A percentile compares a stretch with the other conserved stretches of the same genome.
phyloP scores from a whole-genome alignment of 441 rosid genomes.

The Populus trichocarpa region DNA sequence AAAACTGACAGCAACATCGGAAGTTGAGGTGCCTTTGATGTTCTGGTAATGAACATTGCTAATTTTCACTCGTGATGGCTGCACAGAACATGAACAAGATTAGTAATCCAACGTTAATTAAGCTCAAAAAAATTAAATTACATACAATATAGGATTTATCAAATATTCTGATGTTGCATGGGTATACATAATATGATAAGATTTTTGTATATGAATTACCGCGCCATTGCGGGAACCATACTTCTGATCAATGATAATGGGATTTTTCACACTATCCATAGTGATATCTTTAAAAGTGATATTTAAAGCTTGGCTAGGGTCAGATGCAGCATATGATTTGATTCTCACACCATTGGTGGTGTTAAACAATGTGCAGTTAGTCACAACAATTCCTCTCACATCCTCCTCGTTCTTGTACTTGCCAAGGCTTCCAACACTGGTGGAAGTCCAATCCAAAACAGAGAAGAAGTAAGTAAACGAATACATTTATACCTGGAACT shows the following conservation, averaged over 20 bases:
- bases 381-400: slow-evolving; percentile 57
- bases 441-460: background rate
- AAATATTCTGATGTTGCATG: background rate
- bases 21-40: slow-evolving; percentile 52
- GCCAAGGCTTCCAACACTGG: slow-evolving; percentile 86
- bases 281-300: slow-evolving; percentile 56
- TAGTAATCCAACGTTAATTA: too few relatives aligned
- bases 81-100: background rate
- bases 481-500: background rate
- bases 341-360: slow-evolving; percentile 62
- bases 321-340: slow-evolving; percentile 74
- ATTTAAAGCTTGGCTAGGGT: slow-evolving; percentile 41
- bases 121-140: background rate
- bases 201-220: background rate
- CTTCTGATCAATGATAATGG: slow-evolving; percentile 64
- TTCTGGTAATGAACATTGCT: slow-evolving; percentile 49
- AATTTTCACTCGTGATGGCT: slow-evolving; percentile 52
- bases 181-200: background rate
- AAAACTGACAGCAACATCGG: slow-evolving; percentile 31
- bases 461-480: background rate
- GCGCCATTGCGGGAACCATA: slow-evolving; percentile 3
- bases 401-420: slow-evolving; percentile 57
- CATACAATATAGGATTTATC: too few relatives aligned
- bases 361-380: slow-evolving; percentile 41
- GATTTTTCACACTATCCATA: slow-evolving; percentile 58